Percentiles rank a stretch among this genome's conserved stretches.
phyloP scores from a whole-genome alignment of 192 early-diverging fungal species.

The Linderina pennispora region DNA sequence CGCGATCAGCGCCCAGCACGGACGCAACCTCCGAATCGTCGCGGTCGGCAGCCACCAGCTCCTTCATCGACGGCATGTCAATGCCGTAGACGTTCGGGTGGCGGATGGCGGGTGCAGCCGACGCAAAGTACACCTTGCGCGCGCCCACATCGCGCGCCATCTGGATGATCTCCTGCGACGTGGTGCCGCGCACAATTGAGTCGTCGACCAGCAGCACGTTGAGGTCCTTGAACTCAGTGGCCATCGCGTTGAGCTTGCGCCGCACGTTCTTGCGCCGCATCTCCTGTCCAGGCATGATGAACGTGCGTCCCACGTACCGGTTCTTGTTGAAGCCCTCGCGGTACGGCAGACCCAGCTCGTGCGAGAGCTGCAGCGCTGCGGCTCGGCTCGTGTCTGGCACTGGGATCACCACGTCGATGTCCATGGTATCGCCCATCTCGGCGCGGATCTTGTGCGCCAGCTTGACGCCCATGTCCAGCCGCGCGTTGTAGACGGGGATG shows the following conservation, averaged over 20 bases:
- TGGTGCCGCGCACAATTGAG: slow-evolving; percentile 99
- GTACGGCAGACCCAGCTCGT: slow-evolving; percentile 83
- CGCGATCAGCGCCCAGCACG: slow-evolving; percentile 88
- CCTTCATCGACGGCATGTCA: slow-evolving; percentile 94
- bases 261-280: slow-evolving; percentile 85
- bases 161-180: slow-evolving; percentile 96
- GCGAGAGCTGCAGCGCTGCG: slow-evolving; percentile 88
- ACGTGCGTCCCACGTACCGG: slow-evolving; percentile 97
- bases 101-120: slow-evolving; percentile 92
- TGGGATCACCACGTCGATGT: slow-evolving; percentile 99
- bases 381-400: slow-evolving; percentile 97
- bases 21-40: slow-evolving; percentile 80
- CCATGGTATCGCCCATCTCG: slow-evolving; percentile 66
- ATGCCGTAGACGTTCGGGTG: slow-evolving; percentile 99
- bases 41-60: slow-evolving; percentile 81
- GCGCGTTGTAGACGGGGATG: slow-evolving; percentile 96
- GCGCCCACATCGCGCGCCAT: slow-evolving; percentile 99
- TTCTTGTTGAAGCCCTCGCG: slow-evolving; percentile 99
- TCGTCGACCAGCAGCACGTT: slow-evolving; percentile 99
- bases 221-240: slow-evolving; percentile 91
- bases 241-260: slow-evolving; percentile 98
- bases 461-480: slow-evolving; percentile 96
- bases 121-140: slow-evolving; percentile 98
- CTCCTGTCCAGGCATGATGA: slow-evolving; percentile 99
- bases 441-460: slow-evolving; percentile 78